phyloP scores from a whole-genome alignment of 305 asterid species.

The Fraxinus paxiana region DNA sequence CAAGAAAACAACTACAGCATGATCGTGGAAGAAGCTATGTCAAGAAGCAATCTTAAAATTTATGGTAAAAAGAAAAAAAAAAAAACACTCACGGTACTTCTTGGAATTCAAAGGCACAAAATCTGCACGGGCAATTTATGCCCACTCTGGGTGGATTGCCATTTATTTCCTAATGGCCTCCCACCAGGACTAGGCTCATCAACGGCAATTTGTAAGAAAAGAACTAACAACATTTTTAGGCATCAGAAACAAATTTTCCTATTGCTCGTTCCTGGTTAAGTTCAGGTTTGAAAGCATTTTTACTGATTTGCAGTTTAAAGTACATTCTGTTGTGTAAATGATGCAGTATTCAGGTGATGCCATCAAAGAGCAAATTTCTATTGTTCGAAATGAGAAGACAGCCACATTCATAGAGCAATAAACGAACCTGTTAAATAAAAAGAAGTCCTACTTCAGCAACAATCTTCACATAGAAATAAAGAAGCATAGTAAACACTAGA shows the following conservation, averaged over 20 bases:
- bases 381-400: not conserved
- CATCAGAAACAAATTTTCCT: not conserved
- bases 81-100: not conserved
- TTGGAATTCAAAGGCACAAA: not conserved
- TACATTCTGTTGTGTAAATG: not conserved
- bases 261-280: not conserved
- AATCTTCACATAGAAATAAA: not conserved
- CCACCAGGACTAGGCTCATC: not conserved
- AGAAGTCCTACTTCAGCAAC: not conserved
- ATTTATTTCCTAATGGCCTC: not conserved
- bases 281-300: not conserved
- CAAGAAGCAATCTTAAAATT: not conserved
- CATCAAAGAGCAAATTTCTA: not conserved
- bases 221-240: not conserved
- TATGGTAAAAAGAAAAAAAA: not conserved
- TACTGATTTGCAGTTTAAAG: not conserved
- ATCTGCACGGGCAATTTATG: not conserved
- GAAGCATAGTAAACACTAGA: not conserved
- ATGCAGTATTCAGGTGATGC: not conserved
- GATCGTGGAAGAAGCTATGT: not conserved
- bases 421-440: not conserved
- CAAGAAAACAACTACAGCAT: not conserved
- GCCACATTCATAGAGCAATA: not conserved
- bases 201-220: not conserved
- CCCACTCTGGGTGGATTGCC: not conserved